Conservation (phyloP, 192 early-diverging fungal genomes). For the Coemansia pectinata region DNA sequence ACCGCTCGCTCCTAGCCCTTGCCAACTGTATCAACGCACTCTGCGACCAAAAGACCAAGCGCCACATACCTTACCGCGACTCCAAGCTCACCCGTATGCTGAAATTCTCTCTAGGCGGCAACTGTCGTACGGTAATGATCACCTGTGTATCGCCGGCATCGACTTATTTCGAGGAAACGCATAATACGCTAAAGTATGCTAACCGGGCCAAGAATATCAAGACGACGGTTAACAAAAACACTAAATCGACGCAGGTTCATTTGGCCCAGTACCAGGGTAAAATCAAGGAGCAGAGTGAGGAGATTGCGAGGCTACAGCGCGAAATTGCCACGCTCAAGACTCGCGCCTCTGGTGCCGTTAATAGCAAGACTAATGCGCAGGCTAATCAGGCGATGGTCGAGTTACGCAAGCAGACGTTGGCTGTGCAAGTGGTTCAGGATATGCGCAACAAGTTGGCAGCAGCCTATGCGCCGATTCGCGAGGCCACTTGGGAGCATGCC, state of each 20-base stretch:
- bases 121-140: conserved; percentile 82
- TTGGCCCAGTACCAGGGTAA: conserved; percentile 63
- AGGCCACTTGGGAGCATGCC: conserved; percentile 52
- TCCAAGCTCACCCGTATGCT: conserved; percentile 71
- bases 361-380: conserved; percentile 9
- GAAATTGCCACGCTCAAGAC: conserved; percentile 32
- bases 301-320: conserved; percentile 58
- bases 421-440: conserved; percentile 52
- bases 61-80: conserved; percentile 76
- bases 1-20: conserved; percentile 70
- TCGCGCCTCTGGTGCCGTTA: background rate
- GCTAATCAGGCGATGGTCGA: conserved; percentile 43
- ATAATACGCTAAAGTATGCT: conserved; percentile 78
- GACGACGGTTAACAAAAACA: conserved; percentile 65
- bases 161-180: conserved; percentile 71
- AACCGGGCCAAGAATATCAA: conserved; percentile 70
- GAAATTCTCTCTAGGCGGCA: conserved; percentile 77
- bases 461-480: conserved; percentile 49
- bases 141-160: conserved; percentile 69
- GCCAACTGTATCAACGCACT: conserved; percentile 80
- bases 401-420: conserved; percentile 47
- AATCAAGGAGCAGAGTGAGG: conserved; percentile 63
- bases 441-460: conserved; percentile 46
- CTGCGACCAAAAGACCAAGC: conserved; percentile 51
- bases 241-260: conserved; percentile 59